phyloP scores from a whole-genome alignment of 2,329 filamentous ascomycete genomes.

The Celoporthe dispersa region DNA sequence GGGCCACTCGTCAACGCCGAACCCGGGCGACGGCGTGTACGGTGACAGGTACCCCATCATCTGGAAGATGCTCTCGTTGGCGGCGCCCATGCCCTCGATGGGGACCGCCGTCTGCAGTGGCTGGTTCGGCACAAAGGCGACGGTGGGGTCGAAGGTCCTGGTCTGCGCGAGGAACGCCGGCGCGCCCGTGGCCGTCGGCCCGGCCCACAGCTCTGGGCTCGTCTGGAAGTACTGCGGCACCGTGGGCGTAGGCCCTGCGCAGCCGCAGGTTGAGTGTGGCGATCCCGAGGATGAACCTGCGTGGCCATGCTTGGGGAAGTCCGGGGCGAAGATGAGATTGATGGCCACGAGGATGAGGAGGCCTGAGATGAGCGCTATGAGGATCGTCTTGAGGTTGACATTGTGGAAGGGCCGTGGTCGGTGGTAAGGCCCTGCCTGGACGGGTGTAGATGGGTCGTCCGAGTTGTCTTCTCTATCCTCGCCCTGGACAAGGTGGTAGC shows the following conservation, averaged over 20 bases:
- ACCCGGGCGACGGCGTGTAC: constrained; percentile 73
- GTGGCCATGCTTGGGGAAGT: constrained; percentile 23
- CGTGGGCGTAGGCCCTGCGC: constrained; percentile 34
- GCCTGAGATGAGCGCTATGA: constrained; percentile 33
- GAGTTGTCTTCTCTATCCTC: constrained; percentile 24
- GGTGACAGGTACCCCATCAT: constrained; percentile 72
- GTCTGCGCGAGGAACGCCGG: constrained; percentile 75
- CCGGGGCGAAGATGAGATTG: constrained; percentile 33
- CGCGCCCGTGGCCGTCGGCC: constrained; percentile 71
- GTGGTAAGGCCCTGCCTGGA: constrained; percentile 19
- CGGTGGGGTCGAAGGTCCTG: constrained; percentile 67
- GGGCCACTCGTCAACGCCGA: constrained; percentile 74
- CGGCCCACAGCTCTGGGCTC: constrained; percentile 61
- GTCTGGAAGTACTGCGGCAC: constrained; percentile 69
- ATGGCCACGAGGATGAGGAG: constrained; percentile 33
- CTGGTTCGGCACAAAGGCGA: constrained; percentile 68
- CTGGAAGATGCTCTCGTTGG: constrained; percentile 70
- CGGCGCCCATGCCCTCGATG: constrained; percentile 60
- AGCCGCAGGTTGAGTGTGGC: constrained; percentile 15
- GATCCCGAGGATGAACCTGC: constrained; percentile 3
- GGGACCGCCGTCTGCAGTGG: constrained; percentile 74
- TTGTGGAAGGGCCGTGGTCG: constrained; percentile 25
- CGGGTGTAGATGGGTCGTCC: constrained; percentile 20
- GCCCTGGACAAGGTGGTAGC: constrained; percentile 30
- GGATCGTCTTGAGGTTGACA: constrained; percentile 29